Conservation (phyloP, 768 basidiomycete genomes). For the Clathrus columnatus region DNA sequence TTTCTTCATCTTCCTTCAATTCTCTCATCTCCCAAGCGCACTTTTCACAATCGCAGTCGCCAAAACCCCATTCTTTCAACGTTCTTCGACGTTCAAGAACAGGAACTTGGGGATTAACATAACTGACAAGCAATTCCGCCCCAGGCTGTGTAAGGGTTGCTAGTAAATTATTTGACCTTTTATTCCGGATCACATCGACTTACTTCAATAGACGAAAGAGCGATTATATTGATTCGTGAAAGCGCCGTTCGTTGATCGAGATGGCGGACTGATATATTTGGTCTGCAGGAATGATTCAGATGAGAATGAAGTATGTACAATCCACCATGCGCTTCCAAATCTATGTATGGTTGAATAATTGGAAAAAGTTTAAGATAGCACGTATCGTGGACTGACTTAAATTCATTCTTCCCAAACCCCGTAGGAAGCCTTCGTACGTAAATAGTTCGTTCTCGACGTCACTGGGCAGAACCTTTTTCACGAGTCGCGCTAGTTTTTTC, state of each 20-base stretch:
- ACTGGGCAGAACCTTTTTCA: conserved; percentile 36
- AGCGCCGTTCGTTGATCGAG: conserved; percentile 61
- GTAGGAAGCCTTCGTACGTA: conserved; percentile 67
- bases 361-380: conserved; percentile 8
- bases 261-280: conserved; percentile 74
- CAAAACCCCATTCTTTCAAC: conserved; percentile 70
- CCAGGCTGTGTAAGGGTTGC: background rate
- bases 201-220: conserved; percentile 50
- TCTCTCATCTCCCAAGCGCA: conserved; percentile 50
- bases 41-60: conserved; percentile 53
- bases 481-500: conserved; percentile 48
- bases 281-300: conserved; percentile 76
- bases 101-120: conserved; percentile 57
- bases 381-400: conserved; percentile 45
- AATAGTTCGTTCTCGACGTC: conserved; percentile 55
- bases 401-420: conserved; percentile 67
- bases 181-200: conserved; percentile 69
- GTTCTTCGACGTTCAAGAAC: conserved; percentile 39
- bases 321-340: conserved; percentile 81
- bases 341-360: conserved; percentile 23
- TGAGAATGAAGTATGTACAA: conserved; percentile 82
- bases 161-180: conserved; percentile 21
- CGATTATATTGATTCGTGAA: conserved; percentile 67
- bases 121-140: conserved; percentile 30
- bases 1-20: conserved; percentile 16